Conservation (phyloP, 257 asterid species). For the Voacanga thouarsii region DNA sequence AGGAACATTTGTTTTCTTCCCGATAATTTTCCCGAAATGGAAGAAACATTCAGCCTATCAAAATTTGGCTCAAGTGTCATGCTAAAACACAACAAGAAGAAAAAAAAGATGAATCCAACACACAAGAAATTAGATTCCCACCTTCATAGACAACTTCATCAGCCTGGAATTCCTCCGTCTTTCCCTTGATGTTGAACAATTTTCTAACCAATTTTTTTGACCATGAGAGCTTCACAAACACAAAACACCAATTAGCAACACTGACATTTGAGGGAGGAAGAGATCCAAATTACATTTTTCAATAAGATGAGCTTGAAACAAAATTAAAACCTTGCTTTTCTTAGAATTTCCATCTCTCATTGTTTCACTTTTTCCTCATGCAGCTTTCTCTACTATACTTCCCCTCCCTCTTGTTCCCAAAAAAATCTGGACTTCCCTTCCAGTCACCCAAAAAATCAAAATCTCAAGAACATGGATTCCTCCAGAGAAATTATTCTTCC, state of each 20-base stretch:
- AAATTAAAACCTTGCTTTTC: conserved; percentile 67
- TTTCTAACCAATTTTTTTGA: conserved; percentile 75
- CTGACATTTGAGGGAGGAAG: conserved; percentile 1
- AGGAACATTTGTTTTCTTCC: not conserved
- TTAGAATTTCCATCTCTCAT: conserved; percentile 85
- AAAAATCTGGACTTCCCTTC: conserved; percentile 27
- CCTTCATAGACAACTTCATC: conserved; percentile 81
- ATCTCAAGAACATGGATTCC: conserved; percentile 9
- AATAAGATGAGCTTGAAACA: conserved; percentile 15
- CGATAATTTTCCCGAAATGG: not conserved
- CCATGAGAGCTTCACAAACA: conserved; percentile 85
- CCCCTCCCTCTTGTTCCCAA: conserved; percentile 32
- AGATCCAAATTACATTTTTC: conserved; percentile 13
- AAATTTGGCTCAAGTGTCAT: not conserved
- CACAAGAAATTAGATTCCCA: conserved; percentile 28
- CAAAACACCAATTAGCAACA: conserved; percentile 38
- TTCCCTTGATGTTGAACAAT: conserved; percentile 85
- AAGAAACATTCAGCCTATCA: not conserved
- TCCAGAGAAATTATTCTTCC: conserved; percentile 5
- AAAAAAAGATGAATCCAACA: conserved; percentile 10
- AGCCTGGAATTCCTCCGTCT: conserved; percentile 60
- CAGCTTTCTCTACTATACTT: conserved; percentile 31
- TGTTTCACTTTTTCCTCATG: conserved; percentile 69
- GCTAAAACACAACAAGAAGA: not conserved
- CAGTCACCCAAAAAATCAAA: conserved; percentile 9